These are phyloP conservation scores for Hirschioporus abietinus DNA, from an alignment of 768 basidiomycete species.

Conservation along the genomic window DNA sequence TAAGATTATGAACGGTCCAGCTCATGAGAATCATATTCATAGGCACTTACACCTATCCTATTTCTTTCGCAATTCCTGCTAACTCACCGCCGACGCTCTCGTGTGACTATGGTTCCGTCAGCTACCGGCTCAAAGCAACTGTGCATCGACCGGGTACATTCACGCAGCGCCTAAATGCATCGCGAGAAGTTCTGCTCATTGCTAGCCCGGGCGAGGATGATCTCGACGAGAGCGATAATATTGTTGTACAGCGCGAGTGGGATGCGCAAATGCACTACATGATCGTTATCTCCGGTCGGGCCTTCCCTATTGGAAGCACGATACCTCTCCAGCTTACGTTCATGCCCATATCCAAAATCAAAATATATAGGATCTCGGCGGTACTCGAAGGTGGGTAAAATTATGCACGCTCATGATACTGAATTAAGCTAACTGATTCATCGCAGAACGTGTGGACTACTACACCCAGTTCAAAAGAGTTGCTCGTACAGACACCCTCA, in stretches of 20 bases:
- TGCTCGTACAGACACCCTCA: conserved; percentile 62
- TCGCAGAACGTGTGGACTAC: conserved; percentile 78
- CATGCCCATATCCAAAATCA: conserved; percentile 80
- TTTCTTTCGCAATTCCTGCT: conserved; percentile 82
- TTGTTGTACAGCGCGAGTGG: conserved; percentile 87
- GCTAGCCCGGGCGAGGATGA: conserved; percentile 76
- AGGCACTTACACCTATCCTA: conserved; percentile 93
- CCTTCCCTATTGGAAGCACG: conserved; percentile 77
- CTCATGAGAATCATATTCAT: conserved; percentile 7
- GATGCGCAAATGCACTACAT: conserved; percentile 82
- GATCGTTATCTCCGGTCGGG: conserved; percentile 66
- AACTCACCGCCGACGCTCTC: conserved; percentile 72
- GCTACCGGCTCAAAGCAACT: conserved; percentile 74
- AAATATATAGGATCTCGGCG: conserved; percentile 67
- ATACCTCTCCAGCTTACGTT: conserved; percentile 78
- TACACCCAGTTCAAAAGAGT: conserved; percentile 62
- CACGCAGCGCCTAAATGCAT: conserved; percentile 60
- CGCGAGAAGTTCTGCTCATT: conserved; percentile 70
- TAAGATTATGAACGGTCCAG: conserved; percentile 10
- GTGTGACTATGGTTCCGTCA: conserved; percentile 70
- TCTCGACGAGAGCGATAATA: conserved; percentile 74
- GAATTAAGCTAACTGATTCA: not conserved
- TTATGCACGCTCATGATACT: not conserved
- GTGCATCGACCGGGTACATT: conserved; percentile 84
- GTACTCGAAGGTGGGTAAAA: conserved; percentile 68